Conservation (phyloP, 148 eudicot genomes). For the Heliamphora exappendiculata region DNA sequence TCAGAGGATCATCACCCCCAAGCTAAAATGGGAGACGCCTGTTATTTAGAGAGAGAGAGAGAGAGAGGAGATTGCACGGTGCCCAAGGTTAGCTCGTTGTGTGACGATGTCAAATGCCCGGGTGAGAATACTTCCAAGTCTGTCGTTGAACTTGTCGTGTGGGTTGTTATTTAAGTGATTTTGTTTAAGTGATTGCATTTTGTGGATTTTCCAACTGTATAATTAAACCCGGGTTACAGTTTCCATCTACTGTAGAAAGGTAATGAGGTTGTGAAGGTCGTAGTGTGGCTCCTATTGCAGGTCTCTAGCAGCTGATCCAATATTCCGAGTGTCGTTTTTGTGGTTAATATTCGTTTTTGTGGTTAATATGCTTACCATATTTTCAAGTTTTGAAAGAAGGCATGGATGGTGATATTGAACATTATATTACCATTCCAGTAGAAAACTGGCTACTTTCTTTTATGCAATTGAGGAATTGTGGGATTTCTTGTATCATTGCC, state of each 20-base stretch:
- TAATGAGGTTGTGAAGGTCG: neutral
- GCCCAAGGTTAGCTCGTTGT: neutral
- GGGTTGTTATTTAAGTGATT: neutral
- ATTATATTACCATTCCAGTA: neutral
- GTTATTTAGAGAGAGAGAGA: neutral
- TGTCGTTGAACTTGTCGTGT: neutral
- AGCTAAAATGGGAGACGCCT: neutral
- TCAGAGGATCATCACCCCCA: neutral
- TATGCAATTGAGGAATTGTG: neutral
- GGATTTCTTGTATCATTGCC: neutral
- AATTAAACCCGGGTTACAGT: neutral
- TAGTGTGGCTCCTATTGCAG: neutral
- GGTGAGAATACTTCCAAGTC: neutral
- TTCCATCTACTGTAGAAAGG: neutral
- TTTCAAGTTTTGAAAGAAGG: neutral
- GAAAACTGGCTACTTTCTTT: neutral
- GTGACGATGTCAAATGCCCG: neutral
- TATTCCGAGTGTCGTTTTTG: neutral
- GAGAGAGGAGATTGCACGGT: neutral
- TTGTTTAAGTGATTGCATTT: neutral
- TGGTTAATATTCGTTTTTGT: neutral
- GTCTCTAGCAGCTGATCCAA: neutral
- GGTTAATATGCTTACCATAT: neutral
- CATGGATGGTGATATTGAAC: neutral
- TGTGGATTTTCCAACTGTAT: neutral